Base-by-base conservation (phyloP, 441 rosid genomes). In the Populus hybrid region DNA sequence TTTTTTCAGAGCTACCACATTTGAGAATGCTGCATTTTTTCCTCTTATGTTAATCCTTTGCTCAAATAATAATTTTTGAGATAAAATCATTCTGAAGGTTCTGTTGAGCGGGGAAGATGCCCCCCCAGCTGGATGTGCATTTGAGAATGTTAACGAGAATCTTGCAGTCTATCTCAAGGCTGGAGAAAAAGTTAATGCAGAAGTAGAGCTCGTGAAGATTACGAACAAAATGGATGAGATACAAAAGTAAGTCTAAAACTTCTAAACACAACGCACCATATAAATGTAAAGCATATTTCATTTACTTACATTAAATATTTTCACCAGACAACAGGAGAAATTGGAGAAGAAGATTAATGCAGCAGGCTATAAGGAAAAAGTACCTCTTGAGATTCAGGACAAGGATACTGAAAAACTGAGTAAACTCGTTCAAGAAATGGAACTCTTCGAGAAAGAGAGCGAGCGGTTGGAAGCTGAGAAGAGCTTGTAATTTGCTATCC, bases 61-160 rank as follows among this genome's bases (percentile, higher is more conserved):
- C 35, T 24, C 14, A 42, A 23, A 57, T 66, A 1, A 5, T 38
- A 66, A 20, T 59, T 30, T 20, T 30, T 46, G 9, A 66, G 28
- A 32, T 16, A 36, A 68, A 36, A 67, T 50, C 64, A 26, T 53
- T 79, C 21, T 53, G 71, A 86, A 93, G 98, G 98, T 96, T 78
- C 77, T 94, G 72, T 75, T 83, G 70, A 86, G 88, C 46, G 94
- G 88, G 72, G 82, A 71, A 80, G 94, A 95, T 84, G 90, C 50
- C 68, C 93, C 95, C 71, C 98, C 98, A 8, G 80, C 83, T 53
- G 91, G 90, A 76, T 92, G 97, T 85, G 90, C 92, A 2, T 89
- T 96, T 57, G 94, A 91, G 89, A 91, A 89, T 8, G 96, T 94
- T 16, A 90, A 94, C 24, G 98, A 91, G 83, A 88, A 88, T 84